A percentile compares a stretch with the other conserved stretches of the same genome.
phyloP scores from a whole-genome alignment of 78 protist genomes.

The Ministeria vibrans region DNA sequence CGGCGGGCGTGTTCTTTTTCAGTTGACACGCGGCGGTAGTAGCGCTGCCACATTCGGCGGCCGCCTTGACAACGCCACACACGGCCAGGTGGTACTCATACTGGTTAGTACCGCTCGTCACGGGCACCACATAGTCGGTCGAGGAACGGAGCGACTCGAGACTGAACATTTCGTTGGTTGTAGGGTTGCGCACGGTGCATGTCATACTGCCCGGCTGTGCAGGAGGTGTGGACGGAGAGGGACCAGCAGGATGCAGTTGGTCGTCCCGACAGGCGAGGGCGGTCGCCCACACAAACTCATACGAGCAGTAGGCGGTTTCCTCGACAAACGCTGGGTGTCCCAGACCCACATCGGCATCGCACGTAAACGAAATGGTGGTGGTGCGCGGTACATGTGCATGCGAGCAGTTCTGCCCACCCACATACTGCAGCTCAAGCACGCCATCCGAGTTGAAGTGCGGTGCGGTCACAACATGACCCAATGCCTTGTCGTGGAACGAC shows the following conservation, averaged over 20 bases:
- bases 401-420: background rate
- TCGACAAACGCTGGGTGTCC: background rate
- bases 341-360: background rate
- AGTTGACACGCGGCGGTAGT: background rate
- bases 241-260: background rate
- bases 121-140: background rate
- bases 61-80: background rate
- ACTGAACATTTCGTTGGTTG: background rate
- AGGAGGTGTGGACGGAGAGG: too few species aligned
- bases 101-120: background rate
- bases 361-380: background rate
- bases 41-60: background rate
- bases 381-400: background rate
- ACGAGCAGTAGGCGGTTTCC: conserved; percentile 4
- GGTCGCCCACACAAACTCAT: conserved; percentile 1
- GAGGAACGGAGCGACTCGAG: background rate
- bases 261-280: background rate
- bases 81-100: background rate
- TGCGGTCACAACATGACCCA: too few species aligned
- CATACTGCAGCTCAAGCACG: conserved; percentile 5
- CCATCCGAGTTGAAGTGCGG: background rate
- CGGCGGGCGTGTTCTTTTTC: background rate
- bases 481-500: too few species aligned
- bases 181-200: background rate
- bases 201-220: background rate